These are phyloP conservation scores for Aurifilum marmelostoma DNA, from an alignment of 2,329 filamentous ascomycete genomes.

Conservation along the genomic window DNA sequence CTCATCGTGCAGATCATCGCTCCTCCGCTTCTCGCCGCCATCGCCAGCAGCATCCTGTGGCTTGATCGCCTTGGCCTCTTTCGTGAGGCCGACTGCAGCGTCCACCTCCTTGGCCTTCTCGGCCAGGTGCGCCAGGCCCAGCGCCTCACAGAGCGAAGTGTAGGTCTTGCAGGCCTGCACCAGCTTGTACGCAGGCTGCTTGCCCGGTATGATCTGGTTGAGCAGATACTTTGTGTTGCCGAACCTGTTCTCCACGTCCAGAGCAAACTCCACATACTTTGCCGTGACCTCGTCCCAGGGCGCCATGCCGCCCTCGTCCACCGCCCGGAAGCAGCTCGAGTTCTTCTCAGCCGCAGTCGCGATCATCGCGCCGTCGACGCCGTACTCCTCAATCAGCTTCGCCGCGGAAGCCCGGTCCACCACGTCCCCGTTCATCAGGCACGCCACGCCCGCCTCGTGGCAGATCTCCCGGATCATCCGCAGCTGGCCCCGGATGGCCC, in stretches of 20 bases:
- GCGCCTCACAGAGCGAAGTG: conserved; percentile 63
- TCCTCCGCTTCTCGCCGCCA: conserved; percentile 22
- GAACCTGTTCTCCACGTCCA: conserved; percentile 83
- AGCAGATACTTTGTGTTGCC: conserved; percentile 94
- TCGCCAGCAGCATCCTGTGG: neutral
- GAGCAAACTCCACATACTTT: conserved; percentile 71
- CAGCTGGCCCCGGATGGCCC: conserved; percentile 83
- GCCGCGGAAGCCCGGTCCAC: conserved; percentile 72
- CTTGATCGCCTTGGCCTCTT: conserved; percentile 44
- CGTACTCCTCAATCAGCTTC: conserved; percentile 73
- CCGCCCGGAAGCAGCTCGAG: conserved; percentile 78
- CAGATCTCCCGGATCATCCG: conserved; percentile 83
- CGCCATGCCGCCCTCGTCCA: conserved; percentile 69
- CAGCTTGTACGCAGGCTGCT: conserved; percentile 63
- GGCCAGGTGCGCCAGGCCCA: conserved; percentile 67
- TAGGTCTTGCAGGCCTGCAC: conserved; percentile 74
- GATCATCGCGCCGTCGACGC: conserved; percentile 96
- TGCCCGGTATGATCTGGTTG: conserved; percentile 83
- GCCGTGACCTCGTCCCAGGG: conserved; percentile 78
- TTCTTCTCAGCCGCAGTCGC: conserved; percentile 91
- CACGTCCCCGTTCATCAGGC: conserved; percentile 95
- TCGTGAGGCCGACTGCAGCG: conserved; percentile 60
- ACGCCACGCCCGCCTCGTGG: conserved; percentile 82
- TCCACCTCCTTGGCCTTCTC: conserved; percentile 70
- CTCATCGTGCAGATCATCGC: neutral